phyloP scores from a whole-genome alignment of 2,329 filamentous ascomycete species.

The Fusarium pseudocircinatum region DNA sequence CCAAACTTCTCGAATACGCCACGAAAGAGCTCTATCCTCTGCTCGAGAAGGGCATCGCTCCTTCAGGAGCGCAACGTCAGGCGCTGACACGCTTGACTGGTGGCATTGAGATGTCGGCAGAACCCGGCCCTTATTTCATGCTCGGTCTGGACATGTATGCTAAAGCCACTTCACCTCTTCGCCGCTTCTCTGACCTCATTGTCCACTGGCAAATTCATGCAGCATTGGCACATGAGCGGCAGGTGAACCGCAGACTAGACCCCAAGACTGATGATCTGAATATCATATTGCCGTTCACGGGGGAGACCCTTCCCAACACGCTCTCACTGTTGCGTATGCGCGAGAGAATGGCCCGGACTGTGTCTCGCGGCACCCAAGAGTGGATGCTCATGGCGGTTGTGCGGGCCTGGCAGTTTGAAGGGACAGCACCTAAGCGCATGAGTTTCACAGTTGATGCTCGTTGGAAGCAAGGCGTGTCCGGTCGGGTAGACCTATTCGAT shows the following conservation, averaged over 20 bases:
- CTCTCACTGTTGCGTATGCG: slow-evolving; percentile 63
- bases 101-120: slow-evolving; percentile 61
- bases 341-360: slow-evolving; percentile 59
- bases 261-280: slow-evolving; percentile 42
- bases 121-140: slow-evolving; percentile 64
- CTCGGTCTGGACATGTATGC: slow-evolving; percentile 69
- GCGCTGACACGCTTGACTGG: slow-evolving; percentile 53
- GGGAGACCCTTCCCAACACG: slow-evolving; percentile 53
- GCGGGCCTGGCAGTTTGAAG: slow-evolving; percentile 67
- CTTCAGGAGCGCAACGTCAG: slow-evolving; percentile 44
- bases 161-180: slow-evolving; percentile 73
- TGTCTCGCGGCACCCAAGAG: slow-evolving; percentile 57
- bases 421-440: slow-evolving; percentile 58
- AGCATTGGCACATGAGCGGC: slow-evolving; percentile 60
- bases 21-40: slow-evolving; percentile 49
- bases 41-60: slow-evolving; percentile 46
- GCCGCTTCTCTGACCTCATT: slow-evolving; percentile 70
- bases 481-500: slow-evolving; percentile 62
- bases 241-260: slow-evolving; percentile 41
- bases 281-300: slow-evolving; percentile 58
- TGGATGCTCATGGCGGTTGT: slow-evolving; percentile 70
- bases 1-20: slow-evolving; percentile 50
- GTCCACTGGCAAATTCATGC: slow-evolving; percentile 74
- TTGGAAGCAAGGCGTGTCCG: slow-evolving; percentile 48
- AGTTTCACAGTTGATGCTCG: slow-evolving; percentile 57